These are phyloP conservation scores for Phaeomoniella chlamydospora DNA, from an alignment of 2,329 filamentous ascomycete species.

Conservation along the genomic window DNA sequence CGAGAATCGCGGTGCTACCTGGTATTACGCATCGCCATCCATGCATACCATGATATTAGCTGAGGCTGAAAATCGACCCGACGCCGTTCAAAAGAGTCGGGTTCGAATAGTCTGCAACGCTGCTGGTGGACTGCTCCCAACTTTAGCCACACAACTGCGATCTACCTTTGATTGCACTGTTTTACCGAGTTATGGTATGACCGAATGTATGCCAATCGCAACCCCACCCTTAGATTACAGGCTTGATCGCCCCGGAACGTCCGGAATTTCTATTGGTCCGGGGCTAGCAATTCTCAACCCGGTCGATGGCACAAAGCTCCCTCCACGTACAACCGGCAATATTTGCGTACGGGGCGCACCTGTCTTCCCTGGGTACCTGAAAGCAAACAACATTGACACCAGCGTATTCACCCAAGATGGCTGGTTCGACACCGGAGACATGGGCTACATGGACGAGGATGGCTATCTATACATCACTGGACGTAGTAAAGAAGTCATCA, in stretches of 20 bases:
- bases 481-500: constrained; percentile 50
- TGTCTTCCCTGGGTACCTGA: constrained; percentile 36
- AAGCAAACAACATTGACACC: constrained; percentile 33
- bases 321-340: constrained; percentile 24
- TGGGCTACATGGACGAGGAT: constrained; percentile 60
- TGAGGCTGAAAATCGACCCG: constrained; percentile 24
- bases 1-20: constrained; percentile 31
- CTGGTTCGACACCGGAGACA: constrained; percentile 80
- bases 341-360: constrained; percentile 39
- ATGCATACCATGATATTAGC: constrained; percentile 42
- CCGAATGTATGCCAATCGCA: constrained; percentile 45
- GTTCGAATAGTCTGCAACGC: constrained; percentile 43
- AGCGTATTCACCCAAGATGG: constrained; percentile 46
- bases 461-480: constrained; percentile 85
- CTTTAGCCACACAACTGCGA: constrained; percentile 32
- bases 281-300: constrained; percentile 36
- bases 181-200: constrained; percentile 45
- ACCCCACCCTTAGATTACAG: constrained; percentile 38
- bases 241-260: constrained; percentile 38
- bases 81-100: constrained; percentile 25
- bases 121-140: constrained; percentile 37
- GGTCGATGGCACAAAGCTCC: constrained; percentile 25
- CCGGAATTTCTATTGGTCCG: constrained; percentile 36
- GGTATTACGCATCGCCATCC: constrained; percentile 44
- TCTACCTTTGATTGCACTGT: constrained; percentile 37